Evolutionary conservation across 805 yeast species (phyloP).

Genomic region (Lachancea nothofagi): DNA sequence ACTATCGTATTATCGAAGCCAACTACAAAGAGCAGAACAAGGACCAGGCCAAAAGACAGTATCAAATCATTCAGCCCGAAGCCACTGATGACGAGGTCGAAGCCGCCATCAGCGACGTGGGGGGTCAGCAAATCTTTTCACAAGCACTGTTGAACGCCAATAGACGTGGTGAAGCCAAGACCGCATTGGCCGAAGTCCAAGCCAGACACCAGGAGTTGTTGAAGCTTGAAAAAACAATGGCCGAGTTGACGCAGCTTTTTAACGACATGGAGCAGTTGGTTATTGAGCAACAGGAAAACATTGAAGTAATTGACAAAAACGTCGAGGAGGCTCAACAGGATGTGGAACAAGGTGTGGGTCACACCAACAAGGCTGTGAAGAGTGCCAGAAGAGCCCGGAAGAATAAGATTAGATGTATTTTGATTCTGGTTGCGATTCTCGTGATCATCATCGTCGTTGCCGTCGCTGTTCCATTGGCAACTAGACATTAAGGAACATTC

Average conservation of each 20-base stretch:
- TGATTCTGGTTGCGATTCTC: conserved; percentile 54
- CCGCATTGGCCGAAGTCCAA: conserved; percentile 93
- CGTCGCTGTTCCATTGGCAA: conserved; percentile 43
- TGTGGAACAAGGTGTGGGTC: conserved; percentile 90
- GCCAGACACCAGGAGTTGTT: conserved; percentile 91
- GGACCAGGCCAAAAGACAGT: conserved; percentile 88
- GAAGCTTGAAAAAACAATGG: conserved; percentile 91
- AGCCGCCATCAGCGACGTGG: conserved; percentile 77
- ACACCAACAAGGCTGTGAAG: conserved; percentile 83
- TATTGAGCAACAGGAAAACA: conserved; percentile 87
- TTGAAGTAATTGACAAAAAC: conserved; percentile 76
- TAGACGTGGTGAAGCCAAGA: conserved; percentile 90
- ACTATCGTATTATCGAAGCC: conserved; percentile 80
- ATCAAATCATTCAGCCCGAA: conserved; percentile 79
- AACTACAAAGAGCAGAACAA: conserved; percentile 78
- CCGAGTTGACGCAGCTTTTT: conserved; percentile 90
- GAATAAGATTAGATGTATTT: conserved; percentile 81
- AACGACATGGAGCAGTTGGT: conserved; percentile 95
- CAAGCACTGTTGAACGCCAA: conserved; percentile 84
- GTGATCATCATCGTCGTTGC: conserved; percentile 62
- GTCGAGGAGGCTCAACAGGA: conserved; percentile 81
- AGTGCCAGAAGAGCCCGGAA: conserved; percentile 86
- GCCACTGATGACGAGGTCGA: conserved; percentile 80
- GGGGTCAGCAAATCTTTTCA: conserved; percentile 87
- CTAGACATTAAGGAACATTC: conserved; percentile 20